Conservation (phyloP, 192 early-diverging fungal genomes). For the Borealophlyctis nickersoniae region DNA sequence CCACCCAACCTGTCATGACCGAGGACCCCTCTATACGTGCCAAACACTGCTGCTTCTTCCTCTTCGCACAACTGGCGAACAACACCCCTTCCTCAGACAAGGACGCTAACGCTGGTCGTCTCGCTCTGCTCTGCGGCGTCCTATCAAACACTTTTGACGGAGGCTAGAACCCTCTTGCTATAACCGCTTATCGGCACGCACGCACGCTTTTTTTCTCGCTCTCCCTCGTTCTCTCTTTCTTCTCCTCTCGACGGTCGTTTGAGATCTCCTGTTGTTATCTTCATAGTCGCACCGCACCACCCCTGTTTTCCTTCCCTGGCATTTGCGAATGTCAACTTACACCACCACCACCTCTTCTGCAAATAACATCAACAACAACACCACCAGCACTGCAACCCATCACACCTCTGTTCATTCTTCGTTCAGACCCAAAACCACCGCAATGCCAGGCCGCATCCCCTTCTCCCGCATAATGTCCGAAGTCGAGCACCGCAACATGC, state of each 20-base stretch:
- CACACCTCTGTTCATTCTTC: no score
- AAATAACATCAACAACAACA: background rate
- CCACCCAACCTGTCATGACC: no score
- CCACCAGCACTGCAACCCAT: background rate
- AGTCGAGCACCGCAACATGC: constrained; percentile 60
- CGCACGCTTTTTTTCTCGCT: no score
- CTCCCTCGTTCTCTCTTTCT: no score
- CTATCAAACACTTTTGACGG: background rate
- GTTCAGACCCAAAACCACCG: no score
- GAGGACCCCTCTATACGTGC: background rate
- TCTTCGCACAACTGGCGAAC: background rate
- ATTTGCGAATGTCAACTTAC: no score
- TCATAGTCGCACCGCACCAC: no score
- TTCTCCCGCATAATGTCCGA: constrained; percentile 63
- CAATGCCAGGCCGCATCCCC: constrained; percentile 7
- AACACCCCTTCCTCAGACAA: background rate
- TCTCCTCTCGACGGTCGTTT: no score
- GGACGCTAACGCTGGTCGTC: background rate
- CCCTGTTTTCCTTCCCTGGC: no score
- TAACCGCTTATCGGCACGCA: no score
- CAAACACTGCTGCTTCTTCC: background rate
- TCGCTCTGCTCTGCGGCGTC: constrained; percentile 1
- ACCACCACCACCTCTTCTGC: background rate
- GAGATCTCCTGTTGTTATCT: no score
- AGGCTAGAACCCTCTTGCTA: background rate